Evolutionary conservation across 805 yeast species (phyloP), one percentile per base, ranked within the genome.

Genomic region (Kuraishia borneana): DNA sequence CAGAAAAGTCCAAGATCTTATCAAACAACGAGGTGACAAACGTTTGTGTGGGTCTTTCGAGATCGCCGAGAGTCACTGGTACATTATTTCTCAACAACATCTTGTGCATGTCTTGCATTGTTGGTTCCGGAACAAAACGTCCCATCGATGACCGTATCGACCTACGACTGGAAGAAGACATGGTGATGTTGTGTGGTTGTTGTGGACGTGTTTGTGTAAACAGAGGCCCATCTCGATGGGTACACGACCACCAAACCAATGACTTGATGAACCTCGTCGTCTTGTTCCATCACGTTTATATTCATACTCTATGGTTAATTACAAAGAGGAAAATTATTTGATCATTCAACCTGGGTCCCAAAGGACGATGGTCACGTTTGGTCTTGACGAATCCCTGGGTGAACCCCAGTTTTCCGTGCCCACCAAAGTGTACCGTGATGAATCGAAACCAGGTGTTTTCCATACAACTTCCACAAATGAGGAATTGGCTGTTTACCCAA

Each of bases 331-430:
- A 13, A 45, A 46, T 19, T 53, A 45, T 27, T 36, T 58, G 61
- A 70, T 88, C 20, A 70, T 88, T 20, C 77, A 84, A 36, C 83
- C 94, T 1, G 95, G 96, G 20, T 80, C 94, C 2, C 63, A 60
- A 35, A 60, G 68, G 35, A 84, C 96, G 0, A 60, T 79, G 35
- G 83, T 83, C 20, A 82, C 81, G 43, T 76, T 83, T 51, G 96
- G 96, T 2, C 61, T 88, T 19, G 94, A 81, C 44, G 78, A 72
- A 35, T 63, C 82, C 1, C 65, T 83, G 40, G 59, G 81, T 6
- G 84, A 92, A 2, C 94, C 96, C 2, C 70, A 76, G 18, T 71
- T 70, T 42, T 73, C 73, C 37, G 63, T 87, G 20, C 94, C 95
- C n/a, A 76, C 95, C 0, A 63, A 64, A 26, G 94, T 89, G 6